These are phyloP conservation scores for Solanum dulcamara DNA, from an alignment of 257 asterid genomes.

Conservation along the genomic window DNA sequence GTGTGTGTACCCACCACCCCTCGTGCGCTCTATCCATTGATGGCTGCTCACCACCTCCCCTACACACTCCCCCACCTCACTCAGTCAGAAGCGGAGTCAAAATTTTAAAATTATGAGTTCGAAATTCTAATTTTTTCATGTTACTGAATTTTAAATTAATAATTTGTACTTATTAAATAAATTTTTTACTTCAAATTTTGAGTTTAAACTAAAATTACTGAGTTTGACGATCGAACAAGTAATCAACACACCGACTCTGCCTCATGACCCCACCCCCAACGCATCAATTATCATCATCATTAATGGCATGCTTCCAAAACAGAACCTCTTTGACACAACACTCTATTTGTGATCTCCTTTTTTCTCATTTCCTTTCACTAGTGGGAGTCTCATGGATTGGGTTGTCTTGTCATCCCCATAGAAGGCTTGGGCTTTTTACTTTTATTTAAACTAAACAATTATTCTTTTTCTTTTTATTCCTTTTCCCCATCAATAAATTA, in stretches of 20 bases:
- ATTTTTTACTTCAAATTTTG: not conserved
- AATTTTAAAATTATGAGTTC: rapidly evolving
- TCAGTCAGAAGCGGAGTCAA: rapidly evolving
- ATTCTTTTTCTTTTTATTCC: not conserved
- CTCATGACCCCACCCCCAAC: not conserved
- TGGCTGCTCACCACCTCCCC: constrained; percentile 47
- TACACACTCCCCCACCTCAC: not conserved
- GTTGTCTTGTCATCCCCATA: constrained; percentile 50
- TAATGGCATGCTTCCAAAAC: constrained; percentile 44
- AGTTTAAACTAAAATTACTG: not conserved
- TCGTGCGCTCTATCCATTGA: constrained; percentile 57
- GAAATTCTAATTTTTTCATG: not conserved
- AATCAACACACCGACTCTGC: not conserved
- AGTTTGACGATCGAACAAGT: not conserved
- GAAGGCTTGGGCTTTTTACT: constrained; percentile 26
- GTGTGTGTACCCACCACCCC: constrained; percentile 31
- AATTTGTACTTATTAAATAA: not conserved
- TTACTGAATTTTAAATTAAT: not conserved
- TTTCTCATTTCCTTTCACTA: constrained; percentile 8
- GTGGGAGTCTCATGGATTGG: constrained; percentile 38
- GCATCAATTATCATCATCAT: constrained; percentile 37
- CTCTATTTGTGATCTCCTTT: not conserved
- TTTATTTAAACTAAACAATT: not conserved
- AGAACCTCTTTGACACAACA: constrained; percentile 6
- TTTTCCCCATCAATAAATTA: not conserved